Conservation (phyloP, 352 stramenopile species). For the Thalassiosira livingstoniorum region DNA sequence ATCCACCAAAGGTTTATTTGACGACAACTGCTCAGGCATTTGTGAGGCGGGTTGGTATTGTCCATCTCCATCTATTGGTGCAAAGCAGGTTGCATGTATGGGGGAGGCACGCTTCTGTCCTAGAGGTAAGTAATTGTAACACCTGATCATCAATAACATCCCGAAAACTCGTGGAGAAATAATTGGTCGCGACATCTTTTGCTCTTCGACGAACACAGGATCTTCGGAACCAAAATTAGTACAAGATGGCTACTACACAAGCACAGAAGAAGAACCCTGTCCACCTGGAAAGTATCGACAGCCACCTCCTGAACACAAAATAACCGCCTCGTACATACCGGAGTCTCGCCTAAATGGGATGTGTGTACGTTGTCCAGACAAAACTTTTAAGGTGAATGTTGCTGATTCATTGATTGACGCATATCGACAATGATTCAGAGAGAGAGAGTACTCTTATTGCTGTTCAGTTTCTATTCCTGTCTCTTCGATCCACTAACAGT, state of each 20-base stretch:
- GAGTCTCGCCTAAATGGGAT: slow-evolving; percentile 9
- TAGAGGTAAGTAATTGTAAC: not conserved
- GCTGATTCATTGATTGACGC: too few relatives aligned
- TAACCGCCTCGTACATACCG: slow-evolving; percentile 31
- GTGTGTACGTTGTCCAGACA: slow-evolving; percentile 48
- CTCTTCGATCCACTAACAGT: too few relatives aligned
- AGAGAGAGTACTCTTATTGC: too few relatives aligned
- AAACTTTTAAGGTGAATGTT: too few relatives aligned
- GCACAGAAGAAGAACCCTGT: slow-evolving; percentile 47
- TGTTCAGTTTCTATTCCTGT: too few relatives aligned
- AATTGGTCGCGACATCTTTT: not conserved
- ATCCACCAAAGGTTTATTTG: slow-evolving; percentile 25
- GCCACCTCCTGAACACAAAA: slow-evolving; percentile 16
- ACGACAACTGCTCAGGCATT: slow-evolving; percentile 41
- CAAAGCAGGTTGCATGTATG: slow-evolving; percentile 52
- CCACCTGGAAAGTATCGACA: slow-evolving; percentile 45
- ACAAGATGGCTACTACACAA: slow-evolving; percentile 51
- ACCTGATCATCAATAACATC: not conserved
- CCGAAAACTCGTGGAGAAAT: not conserved
- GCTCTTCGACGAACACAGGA: slow-evolving; percentile 6
- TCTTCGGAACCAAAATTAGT: slow-evolving; percentile 37
- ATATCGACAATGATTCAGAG: too few relatives aligned
- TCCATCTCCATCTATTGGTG: slow-evolving; percentile 16
- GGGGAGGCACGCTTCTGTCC: slow-evolving; percentile 44
- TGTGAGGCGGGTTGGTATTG: slow-evolving; percentile 53